These are phyloP conservation scores for Candida boidinii DNA, from an alignment of 805 yeast genomes.

Conservation along the genomic window DNA sequence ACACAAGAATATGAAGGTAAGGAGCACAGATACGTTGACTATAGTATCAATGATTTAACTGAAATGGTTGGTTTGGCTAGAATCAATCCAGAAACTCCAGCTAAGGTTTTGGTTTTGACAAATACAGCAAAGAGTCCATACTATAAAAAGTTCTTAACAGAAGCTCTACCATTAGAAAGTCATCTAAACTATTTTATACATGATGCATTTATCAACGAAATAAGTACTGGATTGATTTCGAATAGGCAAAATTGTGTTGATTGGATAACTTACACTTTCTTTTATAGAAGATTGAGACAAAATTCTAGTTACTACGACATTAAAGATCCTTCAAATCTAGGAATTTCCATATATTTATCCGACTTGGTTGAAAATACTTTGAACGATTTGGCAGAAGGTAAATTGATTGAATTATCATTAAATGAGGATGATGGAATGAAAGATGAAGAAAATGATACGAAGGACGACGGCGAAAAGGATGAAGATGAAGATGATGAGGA, in stretches of 20 bases:
- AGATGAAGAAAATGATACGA: slow-evolving; percentile 22
- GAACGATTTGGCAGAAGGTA: slow-evolving; percentile 51
- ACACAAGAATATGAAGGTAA: slow-evolving; percentile 66
- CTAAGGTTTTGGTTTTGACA: slow-evolving; percentile 49
- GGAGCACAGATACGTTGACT: slow-evolving; percentile 64
- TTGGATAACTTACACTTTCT: slow-evolving; percentile 79
- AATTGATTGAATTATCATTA: slow-evolving; percentile 51
- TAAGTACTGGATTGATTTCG: slow-evolving; percentile 54
- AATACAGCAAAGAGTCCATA: slow-evolving; percentile 46
- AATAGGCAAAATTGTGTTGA: slow-evolving; percentile 82
- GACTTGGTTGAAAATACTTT: slow-evolving; percentile 71
- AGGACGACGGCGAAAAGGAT: slow-evolving; percentile 23
- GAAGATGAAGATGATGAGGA: slow-evolving; percentile 27
- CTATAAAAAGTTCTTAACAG: slow-evolving; percentile 61
- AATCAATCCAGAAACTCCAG: slow-evolving; percentile 18
- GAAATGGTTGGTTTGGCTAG: slow-evolving; percentile 54
- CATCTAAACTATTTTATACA: slow-evolving; percentile 46
- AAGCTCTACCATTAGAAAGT: slow-evolving; percentile 82
- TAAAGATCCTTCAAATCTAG: slow-evolving; percentile 49
- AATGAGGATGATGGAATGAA: slow-evolving; percentile 22
- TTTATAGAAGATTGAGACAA: slow-evolving; percentile 68
- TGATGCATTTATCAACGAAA: slow-evolving; percentile 67
- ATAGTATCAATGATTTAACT: slow-evolving; percentile 51
- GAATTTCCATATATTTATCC: slow-evolving; percentile 74
- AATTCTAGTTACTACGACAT: slow-evolving; percentile 92